phyloP scores from a whole-genome alignment of 176 grass and related monocot genomes.

The Puya raimondii region DNA sequence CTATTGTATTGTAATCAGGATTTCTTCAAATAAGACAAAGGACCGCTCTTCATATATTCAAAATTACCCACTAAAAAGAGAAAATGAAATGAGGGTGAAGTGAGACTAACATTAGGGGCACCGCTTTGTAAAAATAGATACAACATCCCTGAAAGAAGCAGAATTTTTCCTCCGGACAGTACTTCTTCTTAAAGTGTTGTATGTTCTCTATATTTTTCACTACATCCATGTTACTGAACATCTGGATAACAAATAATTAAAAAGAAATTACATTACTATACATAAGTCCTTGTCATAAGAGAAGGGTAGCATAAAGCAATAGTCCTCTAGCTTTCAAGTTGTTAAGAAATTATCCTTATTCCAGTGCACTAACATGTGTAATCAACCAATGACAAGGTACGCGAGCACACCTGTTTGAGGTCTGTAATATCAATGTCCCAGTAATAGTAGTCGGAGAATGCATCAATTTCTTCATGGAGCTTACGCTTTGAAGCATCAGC shows the following conservation, averaged over 20 bases:
- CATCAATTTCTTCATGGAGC: slow-evolving; percentile 72
- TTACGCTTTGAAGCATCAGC: slow-evolving; percentile 60
- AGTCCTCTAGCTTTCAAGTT: background rate
- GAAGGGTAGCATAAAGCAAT: background rate
- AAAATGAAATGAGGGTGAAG: slow-evolving; percentile 28
- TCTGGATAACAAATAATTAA: slow-evolving; percentile 31
- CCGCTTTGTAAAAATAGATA: slow-evolving; percentile 45
- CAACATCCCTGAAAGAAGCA: slow-evolving; percentile 78
- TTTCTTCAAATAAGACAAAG: slow-evolving; percentile 38
- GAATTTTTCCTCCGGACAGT: slow-evolving; percentile 55
- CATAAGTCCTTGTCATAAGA: background rate
- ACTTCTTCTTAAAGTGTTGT: slow-evolving; percentile 63
- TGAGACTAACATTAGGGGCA: slow-evolving; percentile 54
- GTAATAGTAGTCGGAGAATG: slow-evolving; percentile 69
- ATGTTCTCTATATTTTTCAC: slow-evolving; percentile 34
- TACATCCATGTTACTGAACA: slow-evolving; percentile 62
- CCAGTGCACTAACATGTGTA: no score
- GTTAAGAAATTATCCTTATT: background rate
- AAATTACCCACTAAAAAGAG: slow-evolving; percentile 8
- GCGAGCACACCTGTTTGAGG: slow-evolving; percentile 56
- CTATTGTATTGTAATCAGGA: slow-evolving; percentile 61
- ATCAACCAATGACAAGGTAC: background rate
- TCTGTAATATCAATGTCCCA: slow-evolving; percentile 77
- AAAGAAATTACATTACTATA: slow-evolving; percentile 22
- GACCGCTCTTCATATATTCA: background rate